These are phyloP conservation scores for Mrakiaceae sp. DNA, from an alignment of 1,284 basidiomycete species.

Conservation along the genomic window DNA sequence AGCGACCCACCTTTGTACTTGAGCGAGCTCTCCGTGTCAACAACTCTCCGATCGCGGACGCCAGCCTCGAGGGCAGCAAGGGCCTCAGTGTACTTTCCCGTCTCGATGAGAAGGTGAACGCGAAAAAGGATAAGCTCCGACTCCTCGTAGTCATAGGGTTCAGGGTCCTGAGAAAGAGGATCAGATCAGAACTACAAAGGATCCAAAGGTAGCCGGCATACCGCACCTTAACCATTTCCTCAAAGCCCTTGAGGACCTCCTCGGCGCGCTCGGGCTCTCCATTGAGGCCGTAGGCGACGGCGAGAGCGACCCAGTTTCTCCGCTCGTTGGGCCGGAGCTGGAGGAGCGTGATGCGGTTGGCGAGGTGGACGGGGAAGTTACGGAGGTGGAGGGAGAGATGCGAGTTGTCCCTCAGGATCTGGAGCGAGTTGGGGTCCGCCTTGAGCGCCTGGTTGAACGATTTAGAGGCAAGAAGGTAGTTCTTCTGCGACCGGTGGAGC, in stretches of 20 bases:
- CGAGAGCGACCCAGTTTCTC: conserved; percentile 80
- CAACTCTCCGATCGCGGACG: conserved; percentile 39
- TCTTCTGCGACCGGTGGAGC: conserved; percentile 33
- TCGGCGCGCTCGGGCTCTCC: conserved; percentile 62
- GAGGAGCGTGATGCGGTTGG: conserved; percentile 72
- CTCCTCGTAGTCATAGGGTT: conserved; percentile 69
- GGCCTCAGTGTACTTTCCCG: conserved; percentile 42
- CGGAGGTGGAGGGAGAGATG: conserved; percentile 85
- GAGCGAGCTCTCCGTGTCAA: not conserved
- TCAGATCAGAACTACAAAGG: conserved; percentile 20
- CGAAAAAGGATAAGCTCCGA: conserved; percentile 79
- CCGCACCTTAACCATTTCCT: conserved; percentile 37
- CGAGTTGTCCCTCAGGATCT: conserved; percentile 82
- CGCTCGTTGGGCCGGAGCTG: conserved; percentile 70
- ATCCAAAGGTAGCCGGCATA: not conserved
- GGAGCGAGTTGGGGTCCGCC: conserved; percentile 89
- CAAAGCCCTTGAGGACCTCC: conserved; percentile 52
- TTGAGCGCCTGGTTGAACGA: conserved; percentile 55
- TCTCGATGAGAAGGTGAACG: conserved; percentile 63
- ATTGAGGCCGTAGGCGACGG: conserved; percentile 77
- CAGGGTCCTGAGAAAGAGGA: conserved; percentile 46
- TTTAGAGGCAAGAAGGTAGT: conserved; percentile 43
- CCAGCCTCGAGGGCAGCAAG: conserved; percentile 54
- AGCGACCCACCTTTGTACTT: conserved; percentile 10
- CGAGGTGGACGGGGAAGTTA: conserved; percentile 64